Evolutionary conservation across 1,284 basidiomycete species (phyloP).

Genomic region (Fomitopsis betulina): DNA sequence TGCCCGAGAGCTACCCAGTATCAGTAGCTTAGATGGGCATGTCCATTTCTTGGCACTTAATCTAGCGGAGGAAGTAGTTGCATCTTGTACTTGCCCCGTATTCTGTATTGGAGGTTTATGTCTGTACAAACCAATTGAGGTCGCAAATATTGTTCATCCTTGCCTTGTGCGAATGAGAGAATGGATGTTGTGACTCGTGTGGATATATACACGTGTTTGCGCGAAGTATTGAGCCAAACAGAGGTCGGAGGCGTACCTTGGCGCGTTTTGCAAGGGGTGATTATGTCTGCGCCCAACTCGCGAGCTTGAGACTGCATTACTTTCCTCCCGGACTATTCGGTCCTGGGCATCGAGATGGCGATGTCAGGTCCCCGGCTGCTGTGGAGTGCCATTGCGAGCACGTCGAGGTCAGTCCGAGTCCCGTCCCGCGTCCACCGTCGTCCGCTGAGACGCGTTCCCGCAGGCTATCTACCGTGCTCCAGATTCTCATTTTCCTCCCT

Average conservation of each 20-base stretch:
- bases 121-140: neutral
- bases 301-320: constrained; percentile 1
- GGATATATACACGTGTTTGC: neutral
- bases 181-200: neutral
- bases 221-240: neutral
- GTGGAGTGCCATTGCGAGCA: constrained; percentile 62
- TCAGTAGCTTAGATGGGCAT: constrained; percentile 4
- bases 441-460: constrained; percentile 1
- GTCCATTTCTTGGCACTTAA: neutral
- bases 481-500: constrained; percentile 81
- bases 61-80: too few relatives aligned
- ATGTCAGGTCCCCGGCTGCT: constrained; percentile 55
- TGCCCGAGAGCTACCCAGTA: constrained; percentile 9
- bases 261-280: neutral
- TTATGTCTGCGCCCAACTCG: neutral
- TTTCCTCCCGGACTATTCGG: constrained; percentile 4
- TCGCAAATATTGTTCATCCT: too few relatives aligned
- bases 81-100: constrained; percentile 1
- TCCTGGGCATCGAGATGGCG: constrained; percentile 13
- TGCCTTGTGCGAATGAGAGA: neutral
- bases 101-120: neutral
- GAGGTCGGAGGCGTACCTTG: neutral
- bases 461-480: constrained; percentile 70
- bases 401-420: constrained; percentile 46
- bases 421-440: constrained; percentile 2